Evolutionary conservation across 2,329 filamentous ascomycete genomes (phyloP).

Genomic region (Cladosporium sp.): DNA sequence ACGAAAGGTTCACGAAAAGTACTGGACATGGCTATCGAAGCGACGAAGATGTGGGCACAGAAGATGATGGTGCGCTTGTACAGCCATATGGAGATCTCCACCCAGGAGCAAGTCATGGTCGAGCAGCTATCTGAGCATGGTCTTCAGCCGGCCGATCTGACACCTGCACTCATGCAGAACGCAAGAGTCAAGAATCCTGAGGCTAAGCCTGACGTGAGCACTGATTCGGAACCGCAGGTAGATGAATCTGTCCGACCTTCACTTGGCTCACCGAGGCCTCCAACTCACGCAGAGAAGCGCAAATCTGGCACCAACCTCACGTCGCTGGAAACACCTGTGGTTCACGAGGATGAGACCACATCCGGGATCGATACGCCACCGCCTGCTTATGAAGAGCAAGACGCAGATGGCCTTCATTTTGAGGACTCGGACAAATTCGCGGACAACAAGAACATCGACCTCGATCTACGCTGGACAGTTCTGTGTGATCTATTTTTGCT

Average conservation of each 20-base stretch:
- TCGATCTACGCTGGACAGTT: constrained; percentile 94
- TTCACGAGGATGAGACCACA: constrained; percentile 11
- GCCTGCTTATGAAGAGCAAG: constrained; percentile 56
- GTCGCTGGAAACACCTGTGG: constrained; percentile 34
- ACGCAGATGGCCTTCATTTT: constrained; percentile 71
- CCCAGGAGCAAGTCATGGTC: constrained; percentile 94
- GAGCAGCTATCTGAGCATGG: constrained; percentile 93
- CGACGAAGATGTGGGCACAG: constrained; percentile 92
- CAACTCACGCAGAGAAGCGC: constrained; percentile 16
- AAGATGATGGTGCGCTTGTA: constrained; percentile 97
- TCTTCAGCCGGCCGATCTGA: constrained; percentile 77
- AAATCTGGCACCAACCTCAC: constrained; percentile 18
- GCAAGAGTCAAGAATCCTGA: constrained; percentile 82
- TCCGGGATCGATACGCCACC: constrained; percentile 29
- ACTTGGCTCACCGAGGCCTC: constrained; percentile 23
- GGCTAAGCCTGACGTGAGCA: constrained; percentile 7
- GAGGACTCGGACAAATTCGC: constrained; percentile 79
- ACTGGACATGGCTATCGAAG: constrained; percentile 65
- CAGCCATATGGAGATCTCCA: constrained; percentile 91
- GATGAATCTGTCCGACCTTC: constrained; percentile 32
- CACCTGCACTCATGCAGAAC: constrained; percentile 84
- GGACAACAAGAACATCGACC: constrained; percentile 78
- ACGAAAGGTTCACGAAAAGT: constrained; percentile 69
- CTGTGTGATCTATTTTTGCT: constrained; percentile 93
- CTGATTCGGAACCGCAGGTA: constrained; percentile 6